These are phyloP conservation scores for Neonectria neomacrospora DNA, from an alignment of 2,329 filamentous ascomycete genomes.

Conservation along the genomic window DNA sequence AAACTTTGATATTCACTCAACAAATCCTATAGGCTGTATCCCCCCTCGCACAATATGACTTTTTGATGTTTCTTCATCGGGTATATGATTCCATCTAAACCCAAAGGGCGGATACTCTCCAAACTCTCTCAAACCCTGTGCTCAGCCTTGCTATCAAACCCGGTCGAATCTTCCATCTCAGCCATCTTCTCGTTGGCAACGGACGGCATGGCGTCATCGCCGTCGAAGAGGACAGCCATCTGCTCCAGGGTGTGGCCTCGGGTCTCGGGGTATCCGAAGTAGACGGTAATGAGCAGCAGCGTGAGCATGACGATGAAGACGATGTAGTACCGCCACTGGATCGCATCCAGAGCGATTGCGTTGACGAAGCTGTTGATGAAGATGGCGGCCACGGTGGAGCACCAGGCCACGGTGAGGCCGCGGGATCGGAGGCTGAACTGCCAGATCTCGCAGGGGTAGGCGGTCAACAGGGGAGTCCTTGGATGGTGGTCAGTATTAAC, in stretches of 20 bases:
- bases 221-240: conserved; percentile 39
- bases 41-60: neutral
- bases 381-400: conserved; percentile 49
- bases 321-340: conserved; percentile 37
- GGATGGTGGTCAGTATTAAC: neutral
- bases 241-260: conserved; percentile 44
- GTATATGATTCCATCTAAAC: neutral
- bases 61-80: neutral
- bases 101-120: neutral
- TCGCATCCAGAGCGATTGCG: conserved; percentile 40
- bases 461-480: conserved; percentile 56
- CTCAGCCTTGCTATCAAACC: conserved; percentile 12
- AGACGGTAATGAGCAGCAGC: conserved; percentile 35
- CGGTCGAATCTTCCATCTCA: conserved; percentile 16
- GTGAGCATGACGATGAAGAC: conserved; percentile 34
- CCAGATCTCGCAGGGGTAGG: conserved; percentile 55
- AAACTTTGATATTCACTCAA: neutral
- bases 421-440: conserved; percentile 48
- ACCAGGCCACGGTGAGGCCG: conserved; percentile 56
- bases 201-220: conserved; percentile 25
- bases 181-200: conserved; percentile 27
- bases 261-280: conserved; percentile 48
- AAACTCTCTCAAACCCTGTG: conserved; percentile 5
- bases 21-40: neutral
- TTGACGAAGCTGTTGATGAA: conserved; percentile 53